Conservation (phyloP, 768 basidiomycete species). For the Panus rudis region DNA sequence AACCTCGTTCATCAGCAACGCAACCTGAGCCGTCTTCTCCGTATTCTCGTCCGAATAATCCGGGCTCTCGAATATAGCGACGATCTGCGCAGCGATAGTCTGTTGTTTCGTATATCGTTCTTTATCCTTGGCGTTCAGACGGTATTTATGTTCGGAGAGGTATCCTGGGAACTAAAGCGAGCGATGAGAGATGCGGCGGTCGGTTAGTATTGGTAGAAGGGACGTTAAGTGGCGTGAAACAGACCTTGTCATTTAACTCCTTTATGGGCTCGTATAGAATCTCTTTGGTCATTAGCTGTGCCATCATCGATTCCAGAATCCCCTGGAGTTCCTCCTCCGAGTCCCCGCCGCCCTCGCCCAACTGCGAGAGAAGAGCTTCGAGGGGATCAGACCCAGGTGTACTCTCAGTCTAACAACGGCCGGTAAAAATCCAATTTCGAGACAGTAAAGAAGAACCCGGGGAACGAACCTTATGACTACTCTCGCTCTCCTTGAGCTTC, state of each 20-base stretch:
- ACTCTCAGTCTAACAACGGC: constrained; percentile 19
- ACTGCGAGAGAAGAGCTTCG: constrained; percentile 44
- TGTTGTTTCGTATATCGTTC: constrained; percentile 61
- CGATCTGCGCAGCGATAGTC: constrained; percentile 45
- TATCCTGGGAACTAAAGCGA: constrained; percentile 66
- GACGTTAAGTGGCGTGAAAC: constrained; percentile 9
- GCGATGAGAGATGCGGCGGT: background rate
- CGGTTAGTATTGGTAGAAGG: background rate
- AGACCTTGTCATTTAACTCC: constrained; percentile 66
- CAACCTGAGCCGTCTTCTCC: constrained; percentile 39
- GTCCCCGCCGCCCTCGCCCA: constrained; percentile 33
- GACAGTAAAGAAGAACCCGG: constrained; percentile 1
- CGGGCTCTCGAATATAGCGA: constrained; percentile 59
- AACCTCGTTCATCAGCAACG: constrained; percentile 74
- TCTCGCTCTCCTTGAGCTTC: constrained; percentile 64
- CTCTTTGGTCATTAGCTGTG: constrained; percentile 73
- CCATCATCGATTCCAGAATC: constrained; percentile 77
- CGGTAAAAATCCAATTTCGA: background rate
- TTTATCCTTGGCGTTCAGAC: constrained; percentile 51
- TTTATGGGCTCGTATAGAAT: constrained; percentile 83
- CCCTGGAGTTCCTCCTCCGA: constrained; percentile 47
- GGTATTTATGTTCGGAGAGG: constrained; percentile 46
- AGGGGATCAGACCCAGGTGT: constrained; percentile 34
- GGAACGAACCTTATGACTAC: constrained; percentile 37
- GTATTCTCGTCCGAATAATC: constrained; percentile 50